phyloP scores from a whole-genome alignment of 805 yeast species.

The Sugiyamaella mastotermitis region DNA sequence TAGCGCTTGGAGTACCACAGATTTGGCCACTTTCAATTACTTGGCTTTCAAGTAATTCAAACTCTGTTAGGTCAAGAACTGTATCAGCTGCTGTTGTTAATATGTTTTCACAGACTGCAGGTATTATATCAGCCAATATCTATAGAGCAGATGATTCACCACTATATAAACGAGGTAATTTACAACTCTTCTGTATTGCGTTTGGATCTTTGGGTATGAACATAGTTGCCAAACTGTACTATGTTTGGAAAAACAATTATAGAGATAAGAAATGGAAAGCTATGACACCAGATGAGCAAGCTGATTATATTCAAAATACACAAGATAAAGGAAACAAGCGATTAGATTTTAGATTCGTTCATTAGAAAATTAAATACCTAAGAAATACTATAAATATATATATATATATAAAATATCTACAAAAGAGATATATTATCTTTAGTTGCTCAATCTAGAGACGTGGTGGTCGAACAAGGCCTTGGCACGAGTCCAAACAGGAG shows the following conservation, averaged over 20 bases:
- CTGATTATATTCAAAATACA: constrained; percentile 40
- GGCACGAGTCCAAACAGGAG: constrained; percentile 92
- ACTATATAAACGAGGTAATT: constrained; percentile 52
- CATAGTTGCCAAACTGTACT: constrained; percentile 29
- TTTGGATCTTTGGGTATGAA: constrained; percentile 17
- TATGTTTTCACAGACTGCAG: constrained; percentile 55
- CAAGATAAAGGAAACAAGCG: constrained; percentile 53
- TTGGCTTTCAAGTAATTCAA: constrained; percentile 59
- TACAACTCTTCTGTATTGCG: constrained; percentile 22
- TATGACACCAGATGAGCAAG: constrained; percentile 45
- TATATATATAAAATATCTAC: too few species aligned
- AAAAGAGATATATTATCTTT: constrained; percentile 4
- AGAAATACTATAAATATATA: too few species aligned
- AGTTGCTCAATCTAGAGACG: constrained; percentile 76
- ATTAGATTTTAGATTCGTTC: constrained; percentile 43
- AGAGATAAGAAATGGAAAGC: constrained; percentile 45
- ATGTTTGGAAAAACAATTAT: constrained; percentile 25
- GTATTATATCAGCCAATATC: constrained; percentile 48
- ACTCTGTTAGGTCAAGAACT: constrained; percentile 55
- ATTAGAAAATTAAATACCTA: constrained; percentile 19
- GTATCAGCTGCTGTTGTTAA: constrained; percentile 62
- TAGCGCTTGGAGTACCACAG: constrained; percentile 29
- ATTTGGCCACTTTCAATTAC: constrained; percentile 50
- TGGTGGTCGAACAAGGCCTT: constrained; percentile 77
- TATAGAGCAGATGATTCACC: constrained; percentile 57